These are phyloP conservation scores for Plenodomus lindquistii DNA, from an alignment of 2,329 filamentous ascomycete species.

Conservation along the genomic window DNA sequence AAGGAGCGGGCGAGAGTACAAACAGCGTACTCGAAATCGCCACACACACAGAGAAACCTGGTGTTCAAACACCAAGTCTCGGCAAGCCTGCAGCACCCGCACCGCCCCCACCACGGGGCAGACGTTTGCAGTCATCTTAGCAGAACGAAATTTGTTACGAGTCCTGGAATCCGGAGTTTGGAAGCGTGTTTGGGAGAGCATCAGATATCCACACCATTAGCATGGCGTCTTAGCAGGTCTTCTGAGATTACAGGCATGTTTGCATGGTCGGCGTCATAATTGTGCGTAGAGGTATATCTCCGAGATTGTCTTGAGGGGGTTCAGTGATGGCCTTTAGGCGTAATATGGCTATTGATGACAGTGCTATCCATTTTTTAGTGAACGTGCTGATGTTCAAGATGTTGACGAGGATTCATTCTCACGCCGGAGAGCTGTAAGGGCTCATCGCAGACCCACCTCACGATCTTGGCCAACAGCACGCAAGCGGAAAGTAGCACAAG, in stretches of 20 bases:
- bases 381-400: no score
- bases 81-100: constrained; percentile 1
- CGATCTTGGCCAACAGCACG: no score
- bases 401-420: no score
- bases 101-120: not conserved
- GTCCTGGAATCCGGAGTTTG: not conserved
- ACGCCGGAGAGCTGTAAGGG: no score
- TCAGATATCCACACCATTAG: constrained; percentile 1
- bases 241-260: constrained; percentile 3
- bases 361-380: not conserved
- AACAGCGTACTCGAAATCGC: constrained; percentile 47
- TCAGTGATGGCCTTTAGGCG: not conserved
- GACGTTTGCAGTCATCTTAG: not conserved
- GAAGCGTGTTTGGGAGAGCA: not conserved
- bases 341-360: not conserved
- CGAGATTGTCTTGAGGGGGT: not conserved
- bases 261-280: constrained; percentile 15
- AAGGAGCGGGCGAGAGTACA: constrained; percentile 40
- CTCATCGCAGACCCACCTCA: no score
- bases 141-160: not conserved
- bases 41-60: constrained; percentile 45
- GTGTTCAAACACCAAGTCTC: constrained; percentile 47
- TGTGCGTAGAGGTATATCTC: constrained; percentile 2
- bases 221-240: constrained; percentile 2
- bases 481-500: no score